These are phyloP conservation scores for Dipteronia sinensis DNA, from an alignment of 345 rosid species.

Conservation along the genomic window DNA sequence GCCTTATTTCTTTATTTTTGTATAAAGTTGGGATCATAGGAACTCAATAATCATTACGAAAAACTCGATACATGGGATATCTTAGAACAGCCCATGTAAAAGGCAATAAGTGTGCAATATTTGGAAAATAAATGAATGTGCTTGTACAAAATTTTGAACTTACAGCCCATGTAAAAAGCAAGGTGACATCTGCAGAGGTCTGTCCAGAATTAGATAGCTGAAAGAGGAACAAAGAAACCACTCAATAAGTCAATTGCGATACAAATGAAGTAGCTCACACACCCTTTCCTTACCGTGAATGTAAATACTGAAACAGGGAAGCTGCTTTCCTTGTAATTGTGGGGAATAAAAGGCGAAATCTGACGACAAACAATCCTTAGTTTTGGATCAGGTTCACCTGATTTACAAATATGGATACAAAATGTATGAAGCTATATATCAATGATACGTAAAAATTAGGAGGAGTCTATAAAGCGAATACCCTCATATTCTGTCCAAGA, in stretches of 20 bases:
- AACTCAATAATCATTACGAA: background rate
- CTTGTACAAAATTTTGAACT: slow-evolving; percentile 16
- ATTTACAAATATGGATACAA: slow-evolving; percentile 16
- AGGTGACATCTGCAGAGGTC: slow-evolving; percentile 60
- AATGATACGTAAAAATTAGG: background rate
- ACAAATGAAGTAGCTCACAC: background rate
- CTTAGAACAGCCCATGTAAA: slow-evolving; percentile 82
- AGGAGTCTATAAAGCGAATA: slow-evolving; percentile 22
- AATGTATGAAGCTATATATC: background rate
- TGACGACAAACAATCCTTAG: slow-evolving; percentile 87
- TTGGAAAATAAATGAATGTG: background rate
- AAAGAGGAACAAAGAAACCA: slow-evolving; percentile 24
- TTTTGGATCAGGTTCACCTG: slow-evolving; percentile 94
- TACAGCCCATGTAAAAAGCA: slow-evolving; percentile 95
- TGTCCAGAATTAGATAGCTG: slow-evolving; percentile 73
- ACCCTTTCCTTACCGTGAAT: slow-evolving; percentile 57
- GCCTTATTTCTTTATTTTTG: too few relatives aligned
- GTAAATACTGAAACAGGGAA: slow-evolving; percentile 85
- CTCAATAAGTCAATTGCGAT: background rate
- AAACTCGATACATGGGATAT: background rate
- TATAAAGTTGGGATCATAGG: too few relatives aligned
- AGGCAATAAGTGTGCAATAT: slow-evolving; percentile 44
- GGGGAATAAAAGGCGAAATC: slow-evolving; percentile 90
- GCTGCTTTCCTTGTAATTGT: slow-evolving; percentile 92
- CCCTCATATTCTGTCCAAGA: slow-evolving; percentile 95